Conservation (phyloP, 2,329 filamentous ascomycete genomes). For the Pseudopyricularia cyperi region DNA sequence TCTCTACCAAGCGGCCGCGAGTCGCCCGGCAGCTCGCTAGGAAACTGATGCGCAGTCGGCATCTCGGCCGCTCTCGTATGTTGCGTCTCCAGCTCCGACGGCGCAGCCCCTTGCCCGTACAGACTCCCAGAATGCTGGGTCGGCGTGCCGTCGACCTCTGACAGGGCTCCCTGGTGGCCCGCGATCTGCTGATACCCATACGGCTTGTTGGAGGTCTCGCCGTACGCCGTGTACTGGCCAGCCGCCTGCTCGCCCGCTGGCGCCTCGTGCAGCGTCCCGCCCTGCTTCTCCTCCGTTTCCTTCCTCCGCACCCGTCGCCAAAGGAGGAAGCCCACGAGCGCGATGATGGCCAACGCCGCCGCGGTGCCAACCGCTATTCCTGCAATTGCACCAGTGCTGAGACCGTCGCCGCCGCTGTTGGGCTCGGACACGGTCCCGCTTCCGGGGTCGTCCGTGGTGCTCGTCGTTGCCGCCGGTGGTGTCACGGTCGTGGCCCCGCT, state of each 20-base stretch:
- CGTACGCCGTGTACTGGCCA: background rate
- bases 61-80: background rate
- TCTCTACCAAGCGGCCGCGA: background rate
- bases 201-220: background rate
- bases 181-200: background rate
- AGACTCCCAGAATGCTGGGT: background rate
- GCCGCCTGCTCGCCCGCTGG: background rate
- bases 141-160: background rate
- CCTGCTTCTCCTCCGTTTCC: background rate
- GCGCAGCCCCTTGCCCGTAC: background rate
- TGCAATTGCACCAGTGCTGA: background rate
- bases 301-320: conserved; percentile 3
- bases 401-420: background rate
- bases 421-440: background rate
- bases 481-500: background rate
- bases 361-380: background rate
- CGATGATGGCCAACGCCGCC: conserved; percentile 2
- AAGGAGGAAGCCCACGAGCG: conserved; percentile 1
- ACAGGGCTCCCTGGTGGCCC: background rate
- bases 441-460: background rate
- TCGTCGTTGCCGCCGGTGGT: background rate
- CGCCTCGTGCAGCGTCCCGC: background rate
- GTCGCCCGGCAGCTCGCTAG: background rate
- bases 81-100: background rate
- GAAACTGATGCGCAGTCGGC: background rate